Base-by-base conservation (phyloP, 1,139 yeast species). In the Protomyces inouyei region DNA sequence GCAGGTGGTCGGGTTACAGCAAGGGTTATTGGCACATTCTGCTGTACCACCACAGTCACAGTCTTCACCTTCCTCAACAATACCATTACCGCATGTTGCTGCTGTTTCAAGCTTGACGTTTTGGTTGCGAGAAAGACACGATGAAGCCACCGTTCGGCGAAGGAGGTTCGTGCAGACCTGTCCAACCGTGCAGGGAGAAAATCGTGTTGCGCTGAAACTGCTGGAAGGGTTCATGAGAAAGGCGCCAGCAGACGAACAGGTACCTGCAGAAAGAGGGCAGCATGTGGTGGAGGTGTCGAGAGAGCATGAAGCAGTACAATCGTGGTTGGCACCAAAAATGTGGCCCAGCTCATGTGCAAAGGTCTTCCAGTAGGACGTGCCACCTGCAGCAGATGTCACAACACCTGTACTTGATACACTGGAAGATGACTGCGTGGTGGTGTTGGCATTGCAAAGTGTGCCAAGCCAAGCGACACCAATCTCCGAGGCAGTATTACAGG, bases 251-350 rank as follows among this genome's bases (percentile, higher is more conserved):
- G 79, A 77, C 53, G 71, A 70, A 65, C 80, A 77, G 3, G 72
- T 63, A 35, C 60, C 10, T 3, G 66, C 28, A 2, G 75, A 64
- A 52, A 72, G 65, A 3, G 79, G 80, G 66, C 80, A 77, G 70
- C 80, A 77, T 43, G 71, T 70, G 6, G 73, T 68, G 5, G 74
- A 66, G 8, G 68, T 65, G 37, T 69, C 52, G 64, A 79, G 77
- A 1, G 79, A 74, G 48, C 48, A 43, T 16, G 70, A 71, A 6
- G 70, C 59, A 3, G 76, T 74, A 66, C 80, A 77, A 66, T 77
- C 80, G 67, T 77, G 80, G 21, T 75, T 77, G 2, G 80, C 80
- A n/a, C 80, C 80, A 68, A 77, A 77, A 3, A 75, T 72, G 66
- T 77, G 80, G 9, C 79, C 80, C 3, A 76, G 64, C 65, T 77